Evolutionary conservation across 2,329 filamentous ascomycete species (phyloP), one percentile per base, ranked within the genome.

Genomic region (Venturia pyrina): DNA sequence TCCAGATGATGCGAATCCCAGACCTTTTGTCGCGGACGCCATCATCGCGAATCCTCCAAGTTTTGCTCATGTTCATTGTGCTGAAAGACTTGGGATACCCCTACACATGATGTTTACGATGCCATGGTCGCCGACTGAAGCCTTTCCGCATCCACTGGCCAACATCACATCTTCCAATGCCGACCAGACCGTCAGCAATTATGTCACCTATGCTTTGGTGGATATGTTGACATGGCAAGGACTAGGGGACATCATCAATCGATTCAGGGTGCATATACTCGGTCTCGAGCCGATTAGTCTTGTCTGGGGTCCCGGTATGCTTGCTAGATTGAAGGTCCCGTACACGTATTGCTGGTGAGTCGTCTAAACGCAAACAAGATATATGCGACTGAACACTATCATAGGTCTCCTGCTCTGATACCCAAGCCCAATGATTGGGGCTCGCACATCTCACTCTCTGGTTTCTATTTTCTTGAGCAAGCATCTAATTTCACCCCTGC

Each of bases 171-270:
- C 83, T 67, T 86, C 83, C 19, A 90, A 91, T 69, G 84, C 91
- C 10, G 88, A 92, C 70, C 81, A 84, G 1, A 85, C 85, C 24
- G 90, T 90, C 72, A 86, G 87, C 15, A 95, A 93, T 74, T 91
- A 90, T 72, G 90, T 93, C 73, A 89, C 85, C 1, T 95, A 93
- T 72, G 87, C 89, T 0, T 77, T 93, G 44, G 89, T 93, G 1
- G 90, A 93, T 73, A 88, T 91, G 85, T 90, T 93, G 79, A 82
- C 79, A 21, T 82, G 80, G 80, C 80, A 81, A 70, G 80, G 82
- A 0, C 80, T 93, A 0, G 90, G 90, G 2, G 90, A 93, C 73
- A 77, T 93, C 37, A 84, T 93, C 69, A 93, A 93, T 71, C 80
- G 85, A 37, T 91, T 93, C 70, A 82, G 90, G 60, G 81, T 85